Base-by-base conservation (phyloP, 2,329 filamentous ascomycete genomes). In the Colletotrichum tanaceti region DNA sequence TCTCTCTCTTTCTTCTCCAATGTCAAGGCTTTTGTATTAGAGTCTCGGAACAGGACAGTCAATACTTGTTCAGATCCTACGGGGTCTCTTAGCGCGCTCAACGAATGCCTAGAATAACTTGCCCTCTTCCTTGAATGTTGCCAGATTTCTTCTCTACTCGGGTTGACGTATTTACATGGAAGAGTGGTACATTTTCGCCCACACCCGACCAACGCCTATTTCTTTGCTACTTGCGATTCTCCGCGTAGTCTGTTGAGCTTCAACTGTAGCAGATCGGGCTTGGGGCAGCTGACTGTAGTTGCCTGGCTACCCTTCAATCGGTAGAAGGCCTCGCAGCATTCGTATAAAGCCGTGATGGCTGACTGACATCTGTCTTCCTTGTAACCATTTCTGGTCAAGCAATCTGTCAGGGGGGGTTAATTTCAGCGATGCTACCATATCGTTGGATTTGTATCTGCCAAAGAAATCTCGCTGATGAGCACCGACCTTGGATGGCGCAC, bases 11-110 rank as follows among this genome's bases (percentile, higher is more conserved):
- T 82, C 81, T 79, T 81, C 84, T 82, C 86, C 85, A 95, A 93
- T 93, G 90, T 93, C 89, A 88, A 85, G 90, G 91, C 93, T 91
- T 92, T 91, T 89, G 92, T 93, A 92, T 95, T 98, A 98, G 96
- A 99, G 96, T 99, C 96, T 97, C 95, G 94, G 92, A 92, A 90
- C 89, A 92, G 89, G 92, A 89, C 81, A 79, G 79, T 94, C 93
- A 93, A 87, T 98, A 88, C 92, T 93, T 94, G 90, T 92, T 93
- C 92, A 97, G 93, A 88, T 91, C 88, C 90, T 86, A 81, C 80
- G 85, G 83, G 88, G 91, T 85, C 87, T 92, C 94, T 91, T 84
- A 85, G 93, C 94, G 95, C 93, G 96, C 96, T 99, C 94, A 88
- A 94, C 90, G 93, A 94, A 92, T 86, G 92, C 92, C 95, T 91